Evolutionary conservation across 768 basidiomycete genomes (phyloP).

Genomic region (Fomitopsis pulvina): DNA sequence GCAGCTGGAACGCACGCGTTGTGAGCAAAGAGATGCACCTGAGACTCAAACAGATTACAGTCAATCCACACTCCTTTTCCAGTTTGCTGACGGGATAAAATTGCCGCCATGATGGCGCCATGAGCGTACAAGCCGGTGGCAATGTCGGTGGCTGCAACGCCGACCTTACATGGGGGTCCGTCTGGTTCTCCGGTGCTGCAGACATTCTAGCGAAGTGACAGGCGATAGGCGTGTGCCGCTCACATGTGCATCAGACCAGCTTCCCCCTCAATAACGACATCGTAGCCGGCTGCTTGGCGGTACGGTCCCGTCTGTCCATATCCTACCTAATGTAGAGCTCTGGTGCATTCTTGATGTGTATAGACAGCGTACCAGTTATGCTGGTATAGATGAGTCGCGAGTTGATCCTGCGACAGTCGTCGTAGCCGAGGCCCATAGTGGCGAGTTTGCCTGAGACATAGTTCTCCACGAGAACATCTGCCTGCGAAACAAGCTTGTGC

Average conservation of each 20-base stretch:
- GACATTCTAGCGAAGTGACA: slow-evolving; percentile 10
- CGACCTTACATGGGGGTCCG: slow-evolving; percentile 88
- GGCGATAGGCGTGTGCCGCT: slow-evolving; percentile 24
- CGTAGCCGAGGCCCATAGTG: slow-evolving; percentile 80
- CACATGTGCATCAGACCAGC: slow-evolving; percentile 94
- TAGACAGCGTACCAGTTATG: slow-evolving; percentile 59
- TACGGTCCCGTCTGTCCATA: slow-evolving; percentile 91
- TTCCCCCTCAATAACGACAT: slow-evolving; percentile 71
- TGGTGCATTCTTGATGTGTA: not conserved
- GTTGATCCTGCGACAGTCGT: slow-evolving; percentile 74
- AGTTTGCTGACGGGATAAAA: slow-evolving; percentile 76
- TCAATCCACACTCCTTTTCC: slow-evolving; percentile 90
- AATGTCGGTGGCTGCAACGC: slow-evolving; percentile 88
- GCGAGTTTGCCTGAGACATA: slow-evolving; percentile 82
- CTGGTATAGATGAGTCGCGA: slow-evolving; percentile 80
- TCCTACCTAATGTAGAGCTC: slow-evolving; percentile 30
- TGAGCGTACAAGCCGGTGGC: slow-evolving; percentile 87
- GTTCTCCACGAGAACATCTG: slow-evolving; percentile 90
- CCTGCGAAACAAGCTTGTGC: slow-evolving; percentile 57
- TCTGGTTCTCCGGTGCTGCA: slow-evolving; percentile 81
- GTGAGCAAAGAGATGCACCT: slow-evolving; percentile 41
- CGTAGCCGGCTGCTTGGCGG: slow-evolving; percentile 77
- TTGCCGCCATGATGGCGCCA: slow-evolving; percentile 86
- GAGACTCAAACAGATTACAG: slow-evolving; percentile 87
- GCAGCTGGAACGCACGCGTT: too few species aligned